Evolutionary conservation across 108 stramenopile genomes (phyloP), one percentile per base, ranked within the genome.

Genomic region (Tribonema minus): DNA sequence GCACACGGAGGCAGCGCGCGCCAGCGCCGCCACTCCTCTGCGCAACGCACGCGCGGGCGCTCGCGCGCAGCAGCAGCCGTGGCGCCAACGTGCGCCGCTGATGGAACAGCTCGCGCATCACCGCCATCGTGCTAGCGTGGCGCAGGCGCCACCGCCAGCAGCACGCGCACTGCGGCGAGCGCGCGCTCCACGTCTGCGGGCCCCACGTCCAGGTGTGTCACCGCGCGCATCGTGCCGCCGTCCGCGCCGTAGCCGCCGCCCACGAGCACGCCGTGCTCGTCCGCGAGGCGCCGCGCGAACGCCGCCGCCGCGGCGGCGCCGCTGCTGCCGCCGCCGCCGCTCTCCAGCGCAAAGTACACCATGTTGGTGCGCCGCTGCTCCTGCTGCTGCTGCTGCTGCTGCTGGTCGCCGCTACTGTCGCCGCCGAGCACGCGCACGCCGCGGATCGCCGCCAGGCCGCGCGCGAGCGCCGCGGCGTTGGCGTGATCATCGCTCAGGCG

Each of bases 131-230:
- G n/a, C n/a, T n/a, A n/a, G n/a, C n/a, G n/a, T n/a, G n/a, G n/a
- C n/a, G n/a, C n/a, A n/a, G n/a, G n/a, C n/a, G n/a, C n/a, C n/a
- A n/a, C n/a, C n/a, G n/a, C n/a, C n/a, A n/a, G n/a, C n/a, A n/a
- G n/a, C n/a, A n/a, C n/a, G n/a, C n/a, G n/a, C n/a, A 54, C 20
- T 0, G 81, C 70, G 25, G 29, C 58, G 9, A 72, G 33, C 63
- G 71, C 71, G 28, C 65, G 31, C 15, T 72, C 58, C 7, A 81
- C 71, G 30, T 64, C 71, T 1, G 40, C 54, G 38, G 30, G 60
- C n/a, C 60, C 30, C 12, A 81, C 81, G 27, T 64, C 64, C 40
- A 81, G 25, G 34, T 81, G 62, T 27, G 81, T 81, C 71, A 81
- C 72, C 35, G 81, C 81, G 7, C 81, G 36, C 26, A 81, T 31